Percentiles rank a stretch among this genome's conserved stretches.
These are phyloP conservation scores for Durusdinium trenchii DNA, from an alignment of 73 alveolate species.

Conservation along the genomic window DNA sequence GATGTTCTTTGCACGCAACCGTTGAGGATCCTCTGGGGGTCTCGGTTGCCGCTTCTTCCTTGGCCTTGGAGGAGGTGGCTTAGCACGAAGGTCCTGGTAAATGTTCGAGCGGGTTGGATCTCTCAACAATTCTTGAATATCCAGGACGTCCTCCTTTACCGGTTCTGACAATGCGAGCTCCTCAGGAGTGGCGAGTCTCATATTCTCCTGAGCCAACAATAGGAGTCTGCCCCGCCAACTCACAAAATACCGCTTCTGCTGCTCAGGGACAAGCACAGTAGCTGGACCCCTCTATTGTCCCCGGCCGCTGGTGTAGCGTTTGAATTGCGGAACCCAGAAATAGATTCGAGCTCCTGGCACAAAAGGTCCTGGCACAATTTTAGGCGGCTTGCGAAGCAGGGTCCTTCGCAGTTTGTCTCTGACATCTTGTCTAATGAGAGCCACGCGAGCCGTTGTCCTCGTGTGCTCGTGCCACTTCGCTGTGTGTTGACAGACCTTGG, in stretches of 20 bases:
- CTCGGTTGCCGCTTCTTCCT: background rate
- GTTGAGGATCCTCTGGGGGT: background rate
- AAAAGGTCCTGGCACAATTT: background rate
- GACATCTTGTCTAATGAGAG: background rate
- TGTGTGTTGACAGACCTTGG: background rate
- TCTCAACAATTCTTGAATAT: background rate
- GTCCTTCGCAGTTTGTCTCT: background rate
- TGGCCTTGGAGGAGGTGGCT: background rate
- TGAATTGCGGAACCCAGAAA: background rate
- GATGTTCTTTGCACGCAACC: background rate
- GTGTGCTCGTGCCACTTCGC: background rate
- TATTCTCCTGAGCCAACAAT: background rate
- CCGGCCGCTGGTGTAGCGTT: background rate
- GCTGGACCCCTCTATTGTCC: constrained; percentile 4
- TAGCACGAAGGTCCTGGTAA: background rate
- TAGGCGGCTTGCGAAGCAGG: constrained; percentile 31
- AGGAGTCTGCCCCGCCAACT: background rate
- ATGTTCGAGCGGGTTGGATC: background rate
- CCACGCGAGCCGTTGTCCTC: background rate
- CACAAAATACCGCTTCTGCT: constrained; percentile 5
- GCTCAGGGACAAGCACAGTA: background rate
- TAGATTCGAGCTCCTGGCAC: background rate
- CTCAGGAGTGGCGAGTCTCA: background rate
- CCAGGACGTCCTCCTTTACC: background rate
- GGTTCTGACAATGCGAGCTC: background rate